Evolutionary conservation across 2,329 filamentous ascomycete genomes (phyloP).

Genomic region (Bertia moriformis): DNA sequence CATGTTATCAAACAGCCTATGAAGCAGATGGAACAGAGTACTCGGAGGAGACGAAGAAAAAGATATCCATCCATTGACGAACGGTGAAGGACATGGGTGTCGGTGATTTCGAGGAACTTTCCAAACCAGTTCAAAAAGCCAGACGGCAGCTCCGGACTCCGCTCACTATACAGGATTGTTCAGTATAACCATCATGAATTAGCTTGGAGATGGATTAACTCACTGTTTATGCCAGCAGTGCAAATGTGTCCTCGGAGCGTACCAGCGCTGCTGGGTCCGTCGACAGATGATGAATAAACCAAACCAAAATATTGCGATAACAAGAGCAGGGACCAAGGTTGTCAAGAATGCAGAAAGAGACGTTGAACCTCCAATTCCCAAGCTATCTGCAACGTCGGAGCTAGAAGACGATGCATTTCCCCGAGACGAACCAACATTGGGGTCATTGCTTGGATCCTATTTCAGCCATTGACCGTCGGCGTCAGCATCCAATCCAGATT

Average conservation of each 20-base stretch:
- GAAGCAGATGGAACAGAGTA: conserved; percentile 6
- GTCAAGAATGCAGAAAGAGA: conserved; percentile 30
- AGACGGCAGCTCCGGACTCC: conserved; percentile 24
- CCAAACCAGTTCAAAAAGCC: conserved; percentile 38
- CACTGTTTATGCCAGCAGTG: conserved; percentile 23
- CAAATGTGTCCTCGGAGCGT: conserved; percentile 23
- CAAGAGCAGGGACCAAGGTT: conserved; percentile 28
- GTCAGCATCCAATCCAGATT: neutral
- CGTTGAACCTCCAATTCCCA: conserved; percentile 22
- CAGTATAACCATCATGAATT: conserved; percentile 5
- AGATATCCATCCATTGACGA: conserved; percentile 30
- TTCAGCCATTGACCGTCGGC: neutral
- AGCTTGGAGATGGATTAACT: conserved; percentile 4
- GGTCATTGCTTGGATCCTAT: conserved; percentile 20
- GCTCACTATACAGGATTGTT: conserved; percentile 13
- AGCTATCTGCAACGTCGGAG: conserved; percentile 11
- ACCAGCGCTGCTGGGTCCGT: conserved; percentile 25
- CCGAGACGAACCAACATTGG: conserved; percentile 22
- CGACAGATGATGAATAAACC: conserved; percentile 27
- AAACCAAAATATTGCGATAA: conserved; percentile 26
- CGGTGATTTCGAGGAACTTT: conserved; percentile 11
- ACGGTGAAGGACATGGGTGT: conserved; percentile 27
- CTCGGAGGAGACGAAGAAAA: conserved; percentile 27
- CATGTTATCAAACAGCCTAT: neutral
- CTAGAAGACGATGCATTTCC: conserved; percentile 18